A percentile compares a stretch with the other conserved stretches of the same genome.
Evolutionary conservation across 345 rosid genomes (phyloP).

Genomic region (Melaleuca alternifolia): DNA sequence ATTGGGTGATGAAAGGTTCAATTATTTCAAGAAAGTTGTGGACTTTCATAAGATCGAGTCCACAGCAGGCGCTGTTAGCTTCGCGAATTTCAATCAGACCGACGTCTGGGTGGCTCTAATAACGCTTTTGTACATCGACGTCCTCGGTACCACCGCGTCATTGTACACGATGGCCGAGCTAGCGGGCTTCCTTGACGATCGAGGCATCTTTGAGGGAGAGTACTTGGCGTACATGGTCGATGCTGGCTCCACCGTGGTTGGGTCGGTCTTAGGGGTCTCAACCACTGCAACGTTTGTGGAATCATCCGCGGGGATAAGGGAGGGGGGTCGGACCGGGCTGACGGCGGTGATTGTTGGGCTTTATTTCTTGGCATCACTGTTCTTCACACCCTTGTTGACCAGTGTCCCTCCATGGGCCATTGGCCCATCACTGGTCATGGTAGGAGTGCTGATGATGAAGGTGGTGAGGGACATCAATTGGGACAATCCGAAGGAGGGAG

Average conservation of each 20-base stretch:
- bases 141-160: conserved; percentile 63
- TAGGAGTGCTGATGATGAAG: conserved; percentile 89
- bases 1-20: conserved; percentile 47
- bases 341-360: conserved; percentile 59
- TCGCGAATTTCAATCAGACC: conserved; percentile 32
- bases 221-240: conserved; percentile 71
- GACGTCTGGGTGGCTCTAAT: conserved; percentile 71
- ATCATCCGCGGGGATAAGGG: conserved; percentile 78
- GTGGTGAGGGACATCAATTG: conserved; percentile 65
- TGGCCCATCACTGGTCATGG: conserved; percentile 74
- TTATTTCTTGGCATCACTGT: conserved; percentile 49
- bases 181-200: conserved; percentile 51
- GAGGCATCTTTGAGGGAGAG: conserved; percentile 73
- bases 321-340: conserved; percentile 86
- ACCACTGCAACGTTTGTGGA: conserved; percentile 61
- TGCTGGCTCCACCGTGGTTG: conserved; percentile 65
- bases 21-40: conserved; percentile 56
- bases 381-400: conserved; percentile 54
- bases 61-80: conserved; percentile 65
- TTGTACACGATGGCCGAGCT: conserved; percentile 79
- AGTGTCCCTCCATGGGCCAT: conserved; percentile 93
- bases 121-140: conserved; percentile 59
- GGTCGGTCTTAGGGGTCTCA: conserved; percentile 59
- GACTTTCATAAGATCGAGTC: conserved; percentile 67
- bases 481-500: conserved; percentile 58